A percentile compares a stretch with the other conserved stretches of the same genome.
phyloP scores from a whole-genome alignment of 345 rosid genomes.

The Mercurialis annua region DNA sequence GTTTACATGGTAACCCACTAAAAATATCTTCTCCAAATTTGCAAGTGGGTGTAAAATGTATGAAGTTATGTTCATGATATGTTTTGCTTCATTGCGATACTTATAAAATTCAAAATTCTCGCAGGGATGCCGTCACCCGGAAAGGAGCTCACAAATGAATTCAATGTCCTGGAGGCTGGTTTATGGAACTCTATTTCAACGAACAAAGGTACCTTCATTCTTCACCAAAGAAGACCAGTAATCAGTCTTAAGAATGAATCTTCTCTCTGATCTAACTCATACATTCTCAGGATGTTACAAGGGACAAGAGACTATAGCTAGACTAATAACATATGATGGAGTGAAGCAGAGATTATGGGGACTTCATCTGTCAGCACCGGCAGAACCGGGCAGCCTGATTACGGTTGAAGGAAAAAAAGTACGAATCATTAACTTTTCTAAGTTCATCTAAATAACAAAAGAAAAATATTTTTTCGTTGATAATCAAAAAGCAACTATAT shows the following conservation, averaged over 20 bases:
- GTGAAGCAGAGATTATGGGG: slow-evolving; percentile 83
- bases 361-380: slow-evolving; percentile 61
- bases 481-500: background rate
- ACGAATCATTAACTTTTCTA: background rate
- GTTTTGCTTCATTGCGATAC: background rate
- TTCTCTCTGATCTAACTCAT: slow-evolving; percentile 8
- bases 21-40: too few relatives aligned
- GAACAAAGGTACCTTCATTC: slow-evolving; percentile 58
- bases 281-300: slow-evolving; percentile 71
- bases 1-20: too few relatives aligned
- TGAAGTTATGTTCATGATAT: background rate
- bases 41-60: too few relatives aligned
- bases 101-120: slow-evolving; percentile 14
- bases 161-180: slow-evolving; percentile 81
- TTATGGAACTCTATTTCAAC: slow-evolving; percentile 84
- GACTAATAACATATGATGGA: slow-evolving; percentile 84
- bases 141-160: slow-evolving; percentile 77
- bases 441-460: too few relatives aligned
- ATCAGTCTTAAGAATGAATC: background rate
- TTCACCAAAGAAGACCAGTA: background rate
- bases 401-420: slow-evolving; percentile 69
- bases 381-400: slow-evolving; percentile 68
- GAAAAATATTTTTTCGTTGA: too few relatives aligned
- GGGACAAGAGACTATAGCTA: slow-evolving; percentile 88
- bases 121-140: slow-evolving; percentile 91